A percentile compares a stretch with the other conserved stretches of the same genome.
Conservation (phyloP, 768 basidiomycete genomes). For the Sistotremastrum niveocremeum region DNA sequence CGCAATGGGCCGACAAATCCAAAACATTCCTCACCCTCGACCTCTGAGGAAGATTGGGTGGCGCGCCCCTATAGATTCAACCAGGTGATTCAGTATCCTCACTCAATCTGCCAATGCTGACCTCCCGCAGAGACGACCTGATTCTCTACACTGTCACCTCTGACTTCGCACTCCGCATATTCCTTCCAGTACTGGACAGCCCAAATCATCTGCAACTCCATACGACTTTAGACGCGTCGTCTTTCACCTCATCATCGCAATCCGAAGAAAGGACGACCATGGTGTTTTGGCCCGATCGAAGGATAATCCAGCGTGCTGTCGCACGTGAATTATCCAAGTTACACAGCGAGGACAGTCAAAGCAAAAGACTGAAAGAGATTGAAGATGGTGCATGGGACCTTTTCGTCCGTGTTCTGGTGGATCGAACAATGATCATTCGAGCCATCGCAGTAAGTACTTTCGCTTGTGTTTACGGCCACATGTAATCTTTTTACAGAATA, state of each 20-base stretch:
- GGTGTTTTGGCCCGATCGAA: conserved; percentile 60
- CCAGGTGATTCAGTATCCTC: conserved; percentile 34
- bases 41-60: conserved; percentile 56
- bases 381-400: conserved; percentile 66
- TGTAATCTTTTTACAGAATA: conserved; percentile 40
- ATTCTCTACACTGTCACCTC: conserved; percentile 76
- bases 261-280: conserved; percentile 22
- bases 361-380: conserved; percentile 43
- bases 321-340: conserved; percentile 24
- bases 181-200: conserved; percentile 76
- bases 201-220: conserved; percentile 79
- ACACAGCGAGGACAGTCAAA: conserved; percentile 31
- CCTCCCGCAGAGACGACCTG: conserved; percentile 45
- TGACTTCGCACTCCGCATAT: conserved; percentile 73
- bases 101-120: neutral
- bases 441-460: conserved; percentile 51
- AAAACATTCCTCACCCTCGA: conserved; percentile 61
- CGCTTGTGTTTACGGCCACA: neutral
- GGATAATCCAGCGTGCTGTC: conserved; percentile 38
- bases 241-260: conserved; percentile 10
- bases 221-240: conserved; percentile 56
- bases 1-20: conserved; percentile 54
- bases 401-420: conserved; percentile 55
- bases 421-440: conserved; percentile 62
- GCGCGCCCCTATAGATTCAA: conserved; percentile 57